Conservation (phyloP, 768 basidiomycete species). For the Gloeostereum incarnatum region DNA sequence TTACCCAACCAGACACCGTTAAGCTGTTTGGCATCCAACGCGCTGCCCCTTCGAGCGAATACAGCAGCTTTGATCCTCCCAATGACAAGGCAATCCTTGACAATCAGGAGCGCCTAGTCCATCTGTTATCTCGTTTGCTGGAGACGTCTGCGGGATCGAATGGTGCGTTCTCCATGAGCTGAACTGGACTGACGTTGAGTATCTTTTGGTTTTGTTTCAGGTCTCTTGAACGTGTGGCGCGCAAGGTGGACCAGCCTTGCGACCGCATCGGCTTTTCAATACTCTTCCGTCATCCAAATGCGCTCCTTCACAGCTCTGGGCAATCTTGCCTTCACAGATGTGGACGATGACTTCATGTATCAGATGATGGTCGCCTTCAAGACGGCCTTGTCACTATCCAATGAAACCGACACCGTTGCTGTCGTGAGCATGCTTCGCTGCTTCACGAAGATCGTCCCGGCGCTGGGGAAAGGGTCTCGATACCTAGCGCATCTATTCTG, state of each 20-base stretch:
- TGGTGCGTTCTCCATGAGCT: slow-evolving; percentile 36
- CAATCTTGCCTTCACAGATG: slow-evolving; percentile 71
- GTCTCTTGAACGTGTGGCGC: slow-evolving; percentile 80
- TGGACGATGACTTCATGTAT: slow-evolving; percentile 89
- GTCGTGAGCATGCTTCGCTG: slow-evolving; percentile 87
- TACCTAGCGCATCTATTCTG: slow-evolving; percentile 77
- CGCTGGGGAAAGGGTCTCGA: slow-evolving; percentile 56
- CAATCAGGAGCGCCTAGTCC: slow-evolving; percentile 54
- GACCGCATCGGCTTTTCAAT: slow-evolving; percentile 83
- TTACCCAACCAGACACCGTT: slow-evolving; percentile 45
- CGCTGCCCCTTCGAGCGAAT: slow-evolving; percentile 60
- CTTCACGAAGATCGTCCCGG: slow-evolving; percentile 69
- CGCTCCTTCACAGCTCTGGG: slow-evolving; percentile 81
- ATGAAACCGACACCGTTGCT: slow-evolving; percentile 58
- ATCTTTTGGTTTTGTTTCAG: slow-evolving; percentile 22
- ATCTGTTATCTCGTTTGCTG: slow-evolving; percentile 54
- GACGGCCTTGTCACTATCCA: slow-evolving; percentile 58
- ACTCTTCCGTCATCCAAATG: slow-evolving; percentile 80
- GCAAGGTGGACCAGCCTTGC: slow-evolving; percentile 91
- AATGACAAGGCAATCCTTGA: slow-evolving; percentile 54
- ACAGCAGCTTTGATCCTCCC: slow-evolving; percentile 42
- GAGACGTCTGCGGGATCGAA: slow-evolving; percentile 53
- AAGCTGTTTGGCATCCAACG: slow-evolving; percentile 67
- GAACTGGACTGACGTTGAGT: neutral
- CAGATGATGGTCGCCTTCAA: slow-evolving; percentile 88